These are phyloP conservation scores for Paraphoma sp. DNA, from an alignment of 2,329 filamentous ascomycete genomes.

Conservation along the genomic window DNA sequence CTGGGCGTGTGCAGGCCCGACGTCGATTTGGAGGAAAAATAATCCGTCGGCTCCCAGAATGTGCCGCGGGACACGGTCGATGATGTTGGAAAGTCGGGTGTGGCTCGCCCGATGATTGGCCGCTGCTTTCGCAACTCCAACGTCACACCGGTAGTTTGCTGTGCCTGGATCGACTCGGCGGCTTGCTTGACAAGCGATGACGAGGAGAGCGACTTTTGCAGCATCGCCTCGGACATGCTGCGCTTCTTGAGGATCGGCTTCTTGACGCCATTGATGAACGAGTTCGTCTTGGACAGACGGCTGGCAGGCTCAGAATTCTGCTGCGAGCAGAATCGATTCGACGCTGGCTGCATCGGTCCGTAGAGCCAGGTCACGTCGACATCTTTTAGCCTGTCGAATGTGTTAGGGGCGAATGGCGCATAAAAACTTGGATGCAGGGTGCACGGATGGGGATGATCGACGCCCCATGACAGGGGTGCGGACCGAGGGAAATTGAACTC, in stretches of 20 bases:
- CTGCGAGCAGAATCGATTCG: slow-evolving; percentile 59
- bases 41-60: slow-evolving; percentile 69
- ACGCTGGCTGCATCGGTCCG: slow-evolving; percentile 82
- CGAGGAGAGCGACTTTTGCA: slow-evolving; percentile 85
- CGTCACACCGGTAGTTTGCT: slow-evolving; percentile 67
- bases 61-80: slow-evolving; percentile 67
- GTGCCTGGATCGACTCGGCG: slow-evolving; percentile 82
- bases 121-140: slow-evolving; percentile 58
- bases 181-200: slow-evolving; percentile 91
- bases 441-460: slow-evolving; percentile 39
- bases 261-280: slow-evolving; percentile 69
- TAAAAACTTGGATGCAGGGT: slow-evolving; percentile 18
- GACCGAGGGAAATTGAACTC: slow-evolving; percentile 47
- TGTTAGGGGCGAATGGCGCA: slow-evolving; percentile 35
- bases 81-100: slow-evolving; percentile 73
- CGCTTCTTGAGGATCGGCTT: slow-evolving; percentile 97
- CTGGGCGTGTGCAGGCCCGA: slow-evolving; percentile 74
- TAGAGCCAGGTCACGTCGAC: slow-evolving; percentile 98
- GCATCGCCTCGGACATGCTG: slow-evolving; percentile 93
- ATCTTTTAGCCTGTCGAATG: slow-evolving; percentile 79
- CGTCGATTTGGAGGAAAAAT: slow-evolving; percentile 70
- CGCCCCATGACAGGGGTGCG: slow-evolving; percentile 26
- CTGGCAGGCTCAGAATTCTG: slow-evolving; percentile 59
- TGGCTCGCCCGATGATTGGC: slow-evolving; percentile 64
- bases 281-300: slow-evolving; percentile 66